Percentiles rank a stretch among this genome's conserved stretches.
Evolutionary conservation across 768 basidiomycete species (phyloP).

Genomic region (Tricholoma sp.): DNA sequence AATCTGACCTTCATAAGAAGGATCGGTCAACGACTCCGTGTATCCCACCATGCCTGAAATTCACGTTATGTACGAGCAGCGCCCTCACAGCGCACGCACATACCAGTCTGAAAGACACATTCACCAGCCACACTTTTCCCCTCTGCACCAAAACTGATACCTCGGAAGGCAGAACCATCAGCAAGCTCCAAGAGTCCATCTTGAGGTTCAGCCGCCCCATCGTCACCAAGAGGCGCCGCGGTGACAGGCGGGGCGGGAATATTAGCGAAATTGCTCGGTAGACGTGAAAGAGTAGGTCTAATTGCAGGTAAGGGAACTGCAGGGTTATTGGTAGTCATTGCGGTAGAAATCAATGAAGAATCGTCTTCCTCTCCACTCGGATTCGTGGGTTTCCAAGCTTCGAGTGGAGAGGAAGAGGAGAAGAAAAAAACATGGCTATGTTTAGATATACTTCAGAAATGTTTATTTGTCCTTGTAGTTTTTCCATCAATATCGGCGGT

Average conservation of each 20-base stretch:
- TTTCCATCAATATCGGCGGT: slow-evolving; percentile 5
- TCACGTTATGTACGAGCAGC: slow-evolving; percentile 6
- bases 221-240: slow-evolving; percentile 23
- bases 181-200: slow-evolving; percentile 84
- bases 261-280: slow-evolving; percentile 31
- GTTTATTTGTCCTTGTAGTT: slow-evolving; percentile 30
- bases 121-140: slow-evolving; percentile 91
- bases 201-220: slow-evolving; percentile 20
- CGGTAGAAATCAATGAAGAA: slow-evolving; percentile 10
- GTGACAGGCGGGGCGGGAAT: slow-evolving; percentile 33
- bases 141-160: slow-evolving; percentile 91
- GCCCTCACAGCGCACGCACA: slow-evolving; percentile 18
- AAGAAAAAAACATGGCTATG: slow-evolving; percentile 32
- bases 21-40: slow-evolving; percentile 96
- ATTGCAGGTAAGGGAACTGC: slow-evolving; percentile 22
- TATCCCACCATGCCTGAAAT: slow-evolving; percentile 95
- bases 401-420: slow-evolving; percentile 50
- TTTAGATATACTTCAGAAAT: slow-evolving; percentile 33
- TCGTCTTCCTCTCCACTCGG: slow-evolving; percentile 47
- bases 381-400: slow-evolving; percentile 27
- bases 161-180: slow-evolving; percentile 85
- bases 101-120: slow-evolving; percentile 99
- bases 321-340: slow-evolving; percentile 16
- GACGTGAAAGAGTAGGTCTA: slow-evolving; percentile 41
- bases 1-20: slow-evolving; percentile 97